Conservation (phyloP, 2,329 filamentous ascomycete species). For the Thielaviopsis musarum region DNA sequence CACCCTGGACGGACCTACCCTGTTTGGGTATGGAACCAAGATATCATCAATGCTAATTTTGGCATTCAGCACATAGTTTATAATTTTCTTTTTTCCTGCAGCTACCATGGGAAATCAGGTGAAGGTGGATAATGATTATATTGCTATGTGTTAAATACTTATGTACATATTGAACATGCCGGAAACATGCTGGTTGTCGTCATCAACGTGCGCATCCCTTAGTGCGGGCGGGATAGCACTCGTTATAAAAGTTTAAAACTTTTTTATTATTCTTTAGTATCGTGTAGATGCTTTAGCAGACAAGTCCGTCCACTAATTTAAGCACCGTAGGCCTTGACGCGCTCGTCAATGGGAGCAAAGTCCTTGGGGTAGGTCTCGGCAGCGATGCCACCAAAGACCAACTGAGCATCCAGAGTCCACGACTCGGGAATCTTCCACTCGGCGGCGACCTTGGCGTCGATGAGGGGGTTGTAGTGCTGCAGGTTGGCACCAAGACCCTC, state of each 20-base stretch:
- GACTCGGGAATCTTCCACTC: slow-evolving; percentile 53
- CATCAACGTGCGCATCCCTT: not conserved
- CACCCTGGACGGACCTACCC: no score
- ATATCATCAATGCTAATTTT: no score
- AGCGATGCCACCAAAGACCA: slow-evolving; percentile 60
- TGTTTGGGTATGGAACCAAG: no score
- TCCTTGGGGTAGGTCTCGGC: slow-evolving; percentile 44
- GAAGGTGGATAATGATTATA: no score
- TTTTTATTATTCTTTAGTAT: not conserved
- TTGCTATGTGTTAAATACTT: no score
- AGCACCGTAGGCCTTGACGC: slow-evolving; percentile 46
- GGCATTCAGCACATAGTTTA: no score
- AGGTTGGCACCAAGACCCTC: slow-evolving; percentile 79
- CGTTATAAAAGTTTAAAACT: not conserved
- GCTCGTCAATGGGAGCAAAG: slow-evolving; percentile 46
- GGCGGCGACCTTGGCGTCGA: slow-evolving; percentile 52
- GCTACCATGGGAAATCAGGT: no score
- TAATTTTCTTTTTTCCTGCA: no score
- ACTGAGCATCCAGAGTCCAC: slow-evolving; percentile 67
- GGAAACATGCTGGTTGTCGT: not conserved
- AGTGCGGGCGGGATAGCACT: not conserved
- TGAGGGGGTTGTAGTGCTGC: slow-evolving; percentile 83
- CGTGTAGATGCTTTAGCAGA: not conserved
- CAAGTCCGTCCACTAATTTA: slow-evolving; percentile 16
- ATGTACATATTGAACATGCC: no score